Conservation (phyloP, 768 basidiomycete genomes). For the Panaeolus cyanescens region DNA sequence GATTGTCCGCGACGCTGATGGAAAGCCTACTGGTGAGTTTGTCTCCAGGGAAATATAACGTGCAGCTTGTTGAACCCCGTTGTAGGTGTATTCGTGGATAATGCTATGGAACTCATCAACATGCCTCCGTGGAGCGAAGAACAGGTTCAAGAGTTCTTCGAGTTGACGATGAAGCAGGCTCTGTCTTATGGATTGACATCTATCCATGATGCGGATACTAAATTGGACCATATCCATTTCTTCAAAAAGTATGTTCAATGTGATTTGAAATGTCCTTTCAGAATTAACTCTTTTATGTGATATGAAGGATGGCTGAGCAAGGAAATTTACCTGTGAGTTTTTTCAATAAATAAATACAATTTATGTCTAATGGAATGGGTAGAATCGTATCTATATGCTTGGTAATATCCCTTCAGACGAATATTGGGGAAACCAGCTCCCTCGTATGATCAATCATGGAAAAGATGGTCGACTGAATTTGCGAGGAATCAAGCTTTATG, state of each 20-base stretch:
- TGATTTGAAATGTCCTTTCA: not conserved
- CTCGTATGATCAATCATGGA: slow-evolving; percentile 63
- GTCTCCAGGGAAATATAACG: not conserved
- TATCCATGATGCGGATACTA: slow-evolving; percentile 79
- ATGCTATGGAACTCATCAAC: slow-evolving; percentile 79
- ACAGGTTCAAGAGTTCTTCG: slow-evolving; percentile 58
- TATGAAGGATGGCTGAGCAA: slow-evolving; percentile 64
- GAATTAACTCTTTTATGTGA: not conserved
- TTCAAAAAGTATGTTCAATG: slow-evolving; percentile 54
- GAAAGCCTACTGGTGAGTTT: slow-evolving; percentile 64
- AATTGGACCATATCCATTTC: slow-evolving; percentile 56
- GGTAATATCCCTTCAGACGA: slow-evolving; percentile 48
- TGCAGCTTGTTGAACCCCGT: not conserved
- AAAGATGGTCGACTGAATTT: slow-evolving; percentile 53
- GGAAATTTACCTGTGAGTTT: slow-evolving; percentile 66
- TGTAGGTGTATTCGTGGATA: slow-evolving; percentile 80
- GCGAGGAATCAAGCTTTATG: slow-evolving; percentile 72
- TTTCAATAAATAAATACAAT: not conserved
- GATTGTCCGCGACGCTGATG: slow-evolving; percentile 65
- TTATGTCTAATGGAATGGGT: not conserved
- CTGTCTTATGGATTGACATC: slow-evolving; percentile 81
- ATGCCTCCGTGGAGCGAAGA: slow-evolving; percentile 64
- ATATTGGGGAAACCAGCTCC: slow-evolving; percentile 69
- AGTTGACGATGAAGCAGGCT: slow-evolving; percentile 66
- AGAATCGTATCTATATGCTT: slow-evolving; percentile 70